Evolutionary conservation across 805 yeast genomes (phyloP), one percentile per base, ranked within the genome.

Genomic region (Pichia cabralensis): DNA sequence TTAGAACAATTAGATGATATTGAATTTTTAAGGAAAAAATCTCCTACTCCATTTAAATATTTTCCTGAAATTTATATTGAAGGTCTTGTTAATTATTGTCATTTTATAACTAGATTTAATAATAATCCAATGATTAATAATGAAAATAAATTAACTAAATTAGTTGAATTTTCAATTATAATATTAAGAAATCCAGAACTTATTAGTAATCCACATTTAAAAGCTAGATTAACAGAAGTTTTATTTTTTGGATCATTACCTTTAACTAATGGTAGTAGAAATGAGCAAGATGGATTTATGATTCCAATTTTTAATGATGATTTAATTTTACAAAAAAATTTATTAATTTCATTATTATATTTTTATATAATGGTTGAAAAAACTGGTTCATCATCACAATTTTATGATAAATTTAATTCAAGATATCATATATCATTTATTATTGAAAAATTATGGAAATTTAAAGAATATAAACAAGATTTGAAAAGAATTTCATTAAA

Each of bases 291-390:
- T 3, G 98, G 97, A 0, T 79, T 79, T 41, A 73, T 86, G 71
- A 64, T 76, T 41, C 65, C 67, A 6, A 65, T 79, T 7, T 76
- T 85, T 55, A 76, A 69, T 46, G 61, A 74, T 9, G 76, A 85
- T 47, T 67, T 70, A 34, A 48, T 80, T 16, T 79, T 85, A 2
- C 59, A 62, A 21, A 64, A 76, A 25, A 75, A 86, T 53, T 53
- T 92, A 42, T 62, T 92, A 38, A 86, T 83, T 49, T 81, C 95
- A 1, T 65, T 92, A 37, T 68, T 92, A 58, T 94, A 85, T 48
- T 81, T 86, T 42, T 92, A 89, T 55, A 95, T 92, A 23, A 84
- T 83, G 67, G 88, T 89, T 33, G 99, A 92, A 55, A 86, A 83
- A 50, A 92, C 98, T 0, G 98, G 98, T 8, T 80, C 96, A 2